phyloP scores from a whole-genome alignment of 2,329 filamentous ascomycete species.

The Diplodia intermedia region DNA sequence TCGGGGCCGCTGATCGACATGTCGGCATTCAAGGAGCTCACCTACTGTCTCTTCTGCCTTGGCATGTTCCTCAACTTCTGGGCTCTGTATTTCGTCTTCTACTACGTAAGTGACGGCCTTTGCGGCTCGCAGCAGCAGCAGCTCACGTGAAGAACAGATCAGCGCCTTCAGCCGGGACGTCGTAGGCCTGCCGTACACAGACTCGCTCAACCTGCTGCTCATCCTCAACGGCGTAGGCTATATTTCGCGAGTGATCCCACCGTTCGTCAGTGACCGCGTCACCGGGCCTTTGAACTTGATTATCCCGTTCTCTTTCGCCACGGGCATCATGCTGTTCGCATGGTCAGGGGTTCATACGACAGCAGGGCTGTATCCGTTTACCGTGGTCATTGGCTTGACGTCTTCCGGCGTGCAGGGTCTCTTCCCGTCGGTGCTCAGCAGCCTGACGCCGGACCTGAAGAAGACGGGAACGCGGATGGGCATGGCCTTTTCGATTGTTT shows the following conservation, averaged over 20 bases:
- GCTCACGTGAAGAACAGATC: slow-evolving; percentile 24
- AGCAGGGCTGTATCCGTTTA: slow-evolving; percentile 42
- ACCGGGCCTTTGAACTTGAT: slow-evolving; percentile 33
- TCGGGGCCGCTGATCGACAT: slow-evolving; percentile 45
- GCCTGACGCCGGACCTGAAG: slow-evolving; percentile 40
- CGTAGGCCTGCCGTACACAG: slow-evolving; percentile 51
- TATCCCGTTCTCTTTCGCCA: slow-evolving; percentile 24
- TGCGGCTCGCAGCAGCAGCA: neutral
- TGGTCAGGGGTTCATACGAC: slow-evolving; percentile 44
- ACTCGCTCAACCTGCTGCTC: slow-evolving; percentile 66
- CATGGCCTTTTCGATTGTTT: slow-evolving; percentile 48
- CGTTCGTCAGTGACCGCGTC: slow-evolving; percentile 62
- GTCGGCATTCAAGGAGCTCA: slow-evolving; percentile 32
- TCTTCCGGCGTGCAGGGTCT: slow-evolving; percentile 40
- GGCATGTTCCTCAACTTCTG: slow-evolving; percentile 34
- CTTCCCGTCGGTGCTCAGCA: slow-evolving; percentile 37
- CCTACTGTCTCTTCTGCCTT: slow-evolving; percentile 32
- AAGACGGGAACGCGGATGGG: slow-evolving; percentile 47
- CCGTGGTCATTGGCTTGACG: slow-evolving; percentile 42
- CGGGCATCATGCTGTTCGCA: slow-evolving; percentile 36
- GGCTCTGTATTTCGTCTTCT: slow-evolving; percentile 34
- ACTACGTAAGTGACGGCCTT: slow-evolving; percentile 31
- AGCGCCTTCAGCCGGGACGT: slow-evolving; percentile 28
- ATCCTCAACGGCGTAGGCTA: slow-evolving; percentile 70
- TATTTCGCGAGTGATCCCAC: slow-evolving; percentile 65